phyloP scores from a whole-genome alignment of 345 rosid species.

The Leavenworthia alabamica region DNA sequence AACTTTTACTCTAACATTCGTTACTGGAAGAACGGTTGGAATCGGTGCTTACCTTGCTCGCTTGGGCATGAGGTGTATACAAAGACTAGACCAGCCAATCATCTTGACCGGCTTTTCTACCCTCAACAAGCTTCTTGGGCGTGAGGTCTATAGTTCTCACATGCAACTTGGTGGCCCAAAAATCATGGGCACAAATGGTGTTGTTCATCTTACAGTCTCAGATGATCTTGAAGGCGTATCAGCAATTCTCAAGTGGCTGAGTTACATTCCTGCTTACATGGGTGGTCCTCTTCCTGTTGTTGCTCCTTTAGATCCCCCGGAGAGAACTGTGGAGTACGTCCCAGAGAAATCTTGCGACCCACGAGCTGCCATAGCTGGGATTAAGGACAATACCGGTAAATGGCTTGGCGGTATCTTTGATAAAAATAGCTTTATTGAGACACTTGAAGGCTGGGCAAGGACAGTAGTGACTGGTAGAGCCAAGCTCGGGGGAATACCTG shows the following conservation, averaged over 20 bases:
- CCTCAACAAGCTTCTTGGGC: conserved; percentile 91
- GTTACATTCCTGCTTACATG: conserved; percentile 66
- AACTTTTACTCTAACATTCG: conserved; percentile 90
- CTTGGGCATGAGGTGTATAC: conserved; percentile 97
- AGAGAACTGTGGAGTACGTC: conserved; percentile 74
- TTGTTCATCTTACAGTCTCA: conserved; percentile 89
- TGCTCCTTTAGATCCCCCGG: conserved; percentile 64
- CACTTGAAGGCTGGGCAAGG: conserved; percentile 97
- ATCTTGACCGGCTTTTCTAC: conserved; percentile 97
- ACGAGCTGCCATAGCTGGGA: conserved; percentile 82
- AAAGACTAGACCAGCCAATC: conserved; percentile 96
- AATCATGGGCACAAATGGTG: conserved; percentile 98
- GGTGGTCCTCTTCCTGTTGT: conserved; percentile 77
- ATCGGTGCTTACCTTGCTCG: conserved; percentile 98
- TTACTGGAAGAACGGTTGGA: conserved; percentile 91
- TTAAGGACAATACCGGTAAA: conserved; percentile 50
- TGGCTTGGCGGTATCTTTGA: conserved; percentile 97
- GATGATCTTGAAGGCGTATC: conserved; percentile 93
- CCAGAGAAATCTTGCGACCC: conserved; percentile 94
- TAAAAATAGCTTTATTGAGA: conserved; percentile 86
- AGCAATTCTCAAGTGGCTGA: conserved; percentile 88
- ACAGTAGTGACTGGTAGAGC: conserved; percentile 99
- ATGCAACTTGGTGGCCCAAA: conserved; percentile 99
- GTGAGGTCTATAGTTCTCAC: conserved; percentile 98
- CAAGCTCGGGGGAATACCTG: conserved; percentile 94